phyloP scores from a whole-genome alignment of 352 stramenopile genomes.

The Phytophthora macrochlamydospora region DNA sequence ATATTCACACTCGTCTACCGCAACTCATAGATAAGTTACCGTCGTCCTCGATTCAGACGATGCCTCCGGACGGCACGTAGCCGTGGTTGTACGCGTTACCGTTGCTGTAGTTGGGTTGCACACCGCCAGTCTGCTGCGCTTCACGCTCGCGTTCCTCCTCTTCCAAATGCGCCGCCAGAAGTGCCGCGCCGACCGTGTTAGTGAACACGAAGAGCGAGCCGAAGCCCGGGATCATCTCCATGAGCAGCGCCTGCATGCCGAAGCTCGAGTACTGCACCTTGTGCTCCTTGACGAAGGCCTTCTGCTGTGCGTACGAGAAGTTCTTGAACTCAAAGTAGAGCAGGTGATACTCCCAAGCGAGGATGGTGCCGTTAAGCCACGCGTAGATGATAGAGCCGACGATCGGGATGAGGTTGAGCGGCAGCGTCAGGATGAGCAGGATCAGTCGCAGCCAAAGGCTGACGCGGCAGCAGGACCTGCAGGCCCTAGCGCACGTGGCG shows the following conservation, averaged over 20 bases:
- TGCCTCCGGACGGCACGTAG: conserved; percentile 25
- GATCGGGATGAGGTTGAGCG: conserved; percentile 72
- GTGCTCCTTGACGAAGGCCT: conserved; percentile 48
- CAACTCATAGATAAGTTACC: conserved; percentile 3
- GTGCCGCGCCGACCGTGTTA: conserved; percentile 69
- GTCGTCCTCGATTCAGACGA: conserved; percentile 23
- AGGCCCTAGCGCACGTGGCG: conserved; percentile 47
- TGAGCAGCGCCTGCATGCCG: conserved; percentile 69
- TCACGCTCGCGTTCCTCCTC: conserved; percentile 34
- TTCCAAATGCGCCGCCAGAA: conserved; percentile 71
- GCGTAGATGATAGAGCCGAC: conserved; percentile 65
- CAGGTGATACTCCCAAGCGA: conserved; percentile 77
- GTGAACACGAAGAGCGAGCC: conserved; percentile 75
- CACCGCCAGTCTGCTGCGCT: conserved; percentile 9
- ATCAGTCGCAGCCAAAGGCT: conserved; percentile 52
- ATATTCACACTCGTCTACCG: background rate
- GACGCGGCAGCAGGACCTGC: conserved; percentile 61
- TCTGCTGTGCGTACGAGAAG: conserved; percentile 60
- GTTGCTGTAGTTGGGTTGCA: conserved; percentile 13
- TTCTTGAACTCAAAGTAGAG: conserved; percentile 83
- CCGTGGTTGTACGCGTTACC: conserved; percentile 15
- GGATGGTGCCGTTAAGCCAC: conserved; percentile 71
- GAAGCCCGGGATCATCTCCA: conserved; percentile 77
- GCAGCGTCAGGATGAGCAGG: conserved; percentile 64
- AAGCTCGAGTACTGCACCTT: conserved; percentile 69